phyloP scores from a whole-genome alignment of 2,329 filamentous ascomycete genomes.

The Grosmannia clavigera region DNA sequence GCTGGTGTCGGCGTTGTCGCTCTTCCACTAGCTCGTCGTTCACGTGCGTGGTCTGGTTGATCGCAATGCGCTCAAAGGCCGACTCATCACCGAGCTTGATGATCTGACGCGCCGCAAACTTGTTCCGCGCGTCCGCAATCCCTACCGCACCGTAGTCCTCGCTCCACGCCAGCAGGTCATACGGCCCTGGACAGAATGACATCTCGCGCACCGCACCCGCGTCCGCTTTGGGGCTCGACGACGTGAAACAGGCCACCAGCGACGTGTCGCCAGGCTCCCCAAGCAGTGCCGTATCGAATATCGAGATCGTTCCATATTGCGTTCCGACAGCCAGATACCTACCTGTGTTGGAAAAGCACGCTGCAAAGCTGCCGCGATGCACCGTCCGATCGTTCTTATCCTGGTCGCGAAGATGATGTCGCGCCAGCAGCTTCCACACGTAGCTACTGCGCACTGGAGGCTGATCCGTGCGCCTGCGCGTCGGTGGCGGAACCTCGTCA shows the following conservation, averaged over 20 bases:
- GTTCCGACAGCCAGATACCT: slow-evolving; percentile 64
- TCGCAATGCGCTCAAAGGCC: slow-evolving; percentile 38
- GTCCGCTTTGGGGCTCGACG: slow-evolving; percentile 58
- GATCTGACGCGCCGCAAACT: slow-evolving; percentile 56
- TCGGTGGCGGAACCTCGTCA: slow-evolving; percentile 3
- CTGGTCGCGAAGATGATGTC: slow-evolving; percentile 46
- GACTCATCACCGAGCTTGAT: slow-evolving; percentile 49
- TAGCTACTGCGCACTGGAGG: slow-evolving; percentile 16
- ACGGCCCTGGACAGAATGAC: slow-evolving; percentile 81
- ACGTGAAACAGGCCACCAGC: slow-evolving; percentile 63
- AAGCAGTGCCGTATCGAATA: slow-evolving; percentile 50
- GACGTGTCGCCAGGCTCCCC: slow-evolving; percentile 37
- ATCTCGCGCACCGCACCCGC: slow-evolving; percentile 79
- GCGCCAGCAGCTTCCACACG: slow-evolving; percentile 38
- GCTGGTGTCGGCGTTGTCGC: slow-evolving; percentile 23
- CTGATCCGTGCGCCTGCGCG: slow-evolving; percentile 2
- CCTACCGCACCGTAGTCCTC: slow-evolving; percentile 73
- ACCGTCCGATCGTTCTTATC: slow-evolving; percentile 39
- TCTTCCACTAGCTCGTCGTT: slow-evolving; percentile 26
- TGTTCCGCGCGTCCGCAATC: slow-evolving; percentile 58
- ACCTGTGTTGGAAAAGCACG: slow-evolving; percentile 62
- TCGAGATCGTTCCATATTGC: slow-evolving; percentile 66
- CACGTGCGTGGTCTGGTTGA: slow-evolving; percentile 22
- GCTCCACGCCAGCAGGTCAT: slow-evolving; percentile 86
- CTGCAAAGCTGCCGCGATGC: slow-evolving; percentile 60